These are phyloP conservation scores for Galerina sulciceps DNA, from an alignment of 768 basidiomycete species.

Conservation along the genomic window DNA sequence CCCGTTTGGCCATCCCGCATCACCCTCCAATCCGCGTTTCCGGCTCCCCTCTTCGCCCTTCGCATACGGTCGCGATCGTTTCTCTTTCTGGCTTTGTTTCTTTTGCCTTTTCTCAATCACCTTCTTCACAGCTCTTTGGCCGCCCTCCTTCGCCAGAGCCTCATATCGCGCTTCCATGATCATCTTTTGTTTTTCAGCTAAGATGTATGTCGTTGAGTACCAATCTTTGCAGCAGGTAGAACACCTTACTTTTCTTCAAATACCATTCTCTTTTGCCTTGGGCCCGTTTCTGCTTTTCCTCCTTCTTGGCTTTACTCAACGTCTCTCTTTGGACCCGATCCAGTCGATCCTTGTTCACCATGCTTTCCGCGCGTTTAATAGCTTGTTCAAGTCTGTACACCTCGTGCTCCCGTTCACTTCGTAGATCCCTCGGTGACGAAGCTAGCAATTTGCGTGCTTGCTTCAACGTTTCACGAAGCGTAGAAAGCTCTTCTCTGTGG, in stretches of 20 bases:
- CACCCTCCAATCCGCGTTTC: constrained; percentile 7
- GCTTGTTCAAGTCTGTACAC: constrained; percentile 72
- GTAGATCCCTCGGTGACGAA: constrained; percentile 64
- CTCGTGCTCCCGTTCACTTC: constrained; percentile 67
- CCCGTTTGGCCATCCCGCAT: constrained; percentile 5
- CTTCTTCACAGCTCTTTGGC: constrained; percentile 82
- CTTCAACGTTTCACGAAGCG: constrained; percentile 67
- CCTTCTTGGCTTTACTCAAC: constrained; percentile 53
- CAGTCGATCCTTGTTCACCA: constrained; percentile 71
- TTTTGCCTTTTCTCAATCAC: constrained; percentile 89
- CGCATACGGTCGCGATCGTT: constrained; percentile 75
- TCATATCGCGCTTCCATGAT: constrained; percentile 79
- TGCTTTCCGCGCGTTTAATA: constrained; percentile 76
- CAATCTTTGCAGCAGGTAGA: constrained; percentile 8
- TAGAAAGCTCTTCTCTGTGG: constrained; percentile 65
- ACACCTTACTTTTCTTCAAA: constrained; percentile 74
- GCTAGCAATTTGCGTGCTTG: constrained; percentile 66
- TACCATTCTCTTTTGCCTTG: constrained; percentile 85
- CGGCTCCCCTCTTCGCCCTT: constrained; percentile 25
- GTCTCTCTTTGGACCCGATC: constrained; percentile 76
- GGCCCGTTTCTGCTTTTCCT: constrained; percentile 68
- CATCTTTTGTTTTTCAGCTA: constrained; percentile 81
- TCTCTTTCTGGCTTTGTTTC: constrained; percentile 88
- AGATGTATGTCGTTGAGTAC: constrained; percentile 10
- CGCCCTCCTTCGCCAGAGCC: constrained; percentile 75